phyloP scores from a whole-genome alignment of 1,139 yeast species.

The Magnusiomyces fungicola region DNA sequence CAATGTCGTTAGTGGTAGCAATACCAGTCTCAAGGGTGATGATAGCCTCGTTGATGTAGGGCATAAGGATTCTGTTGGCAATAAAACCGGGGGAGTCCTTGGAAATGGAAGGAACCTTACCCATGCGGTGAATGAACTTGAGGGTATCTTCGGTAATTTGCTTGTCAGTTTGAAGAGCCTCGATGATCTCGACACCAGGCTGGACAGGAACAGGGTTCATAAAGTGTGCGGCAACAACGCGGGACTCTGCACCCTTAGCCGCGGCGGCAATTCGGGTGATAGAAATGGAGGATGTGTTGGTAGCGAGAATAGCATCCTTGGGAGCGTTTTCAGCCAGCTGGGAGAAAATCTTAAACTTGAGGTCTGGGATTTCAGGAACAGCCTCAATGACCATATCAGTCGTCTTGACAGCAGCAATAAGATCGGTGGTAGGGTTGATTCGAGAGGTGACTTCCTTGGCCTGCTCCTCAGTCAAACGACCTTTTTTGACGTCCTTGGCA shows the following conservation, averaged over 20 bases:
- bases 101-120: conserved; percentile 35
- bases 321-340: conserved; percentile 31
- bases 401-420: conserved; percentile 24
- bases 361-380: conserved; percentile 37
- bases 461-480: conserved; percentile 29
- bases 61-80: conserved; percentile 39
- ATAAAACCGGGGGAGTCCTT: conserved; percentile 39
- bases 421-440: conserved; percentile 25
- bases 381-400: conserved; percentile 40
- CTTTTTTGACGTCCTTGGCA: conserved; percentile 34
- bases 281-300: conserved; percentile 40
- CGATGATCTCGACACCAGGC: conserved; percentile 39
- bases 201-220: conserved; percentile 44
- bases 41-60: conserved; percentile 40
- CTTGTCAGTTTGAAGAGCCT: conserved; percentile 37
- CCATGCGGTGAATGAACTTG: conserved; percentile 32
- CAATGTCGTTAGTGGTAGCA: conserved; percentile 37
- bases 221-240: conserved; percentile 39
- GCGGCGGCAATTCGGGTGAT: conserved; percentile 40
- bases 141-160: conserved; percentile 30
- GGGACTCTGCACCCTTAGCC: conserved; percentile 35
- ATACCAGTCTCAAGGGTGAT: conserved; percentile 38
- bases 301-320: conserved; percentile 34
- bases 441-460: conserved; percentile 29
- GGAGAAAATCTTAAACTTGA: conserved; percentile 34